These are phyloP conservation scores for Suillus spraguei DNA, from an alignment of 768 basidiomycete genomes.

Conservation along the genomic window DNA sequence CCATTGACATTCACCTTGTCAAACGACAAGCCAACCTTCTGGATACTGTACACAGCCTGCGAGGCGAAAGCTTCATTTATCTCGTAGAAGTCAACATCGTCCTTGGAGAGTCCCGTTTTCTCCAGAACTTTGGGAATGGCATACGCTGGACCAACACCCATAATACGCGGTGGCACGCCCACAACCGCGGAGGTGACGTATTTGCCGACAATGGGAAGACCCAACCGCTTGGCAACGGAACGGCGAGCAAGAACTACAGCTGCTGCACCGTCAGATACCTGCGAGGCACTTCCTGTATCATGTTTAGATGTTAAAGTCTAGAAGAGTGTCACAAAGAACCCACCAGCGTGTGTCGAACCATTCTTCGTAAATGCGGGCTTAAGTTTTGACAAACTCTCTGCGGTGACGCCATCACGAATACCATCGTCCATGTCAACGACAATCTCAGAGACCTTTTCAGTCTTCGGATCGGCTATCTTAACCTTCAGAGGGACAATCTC, in stretches of 20 bases:
- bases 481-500: constrained; percentile 86
- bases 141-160: constrained; percentile 91
- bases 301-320: background rate
- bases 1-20: constrained; percentile 87
- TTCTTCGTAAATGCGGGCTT: constrained; percentile 84
- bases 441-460: constrained; percentile 64
- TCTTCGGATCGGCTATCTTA: constrained; percentile 71
- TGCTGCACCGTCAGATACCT: constrained; percentile 91
- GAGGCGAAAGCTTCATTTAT: constrained; percentile 92
- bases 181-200: constrained; percentile 69
- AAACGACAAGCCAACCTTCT: constrained; percentile 68
- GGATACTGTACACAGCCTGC: constrained; percentile 74
- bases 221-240: constrained; percentile 77
- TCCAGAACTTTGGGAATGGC: constrained; percentile 80
- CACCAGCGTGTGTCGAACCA: constrained; percentile 75
- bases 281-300: constrained; percentile 73
- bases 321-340: constrained; percentile 15
- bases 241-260: constrained; percentile 85
- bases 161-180: constrained; percentile 85
- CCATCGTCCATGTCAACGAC: constrained; percentile 85
- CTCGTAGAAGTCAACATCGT: constrained; percentile 89
- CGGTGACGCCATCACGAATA: constrained; percentile 82
- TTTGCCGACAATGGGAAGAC: constrained; percentile 87
- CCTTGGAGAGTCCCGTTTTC: constrained; percentile 60
- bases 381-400: constrained; percentile 74